Percentiles rank a stretch among this genome's conserved stretches.
Conservation (phyloP, 805 yeast species). For the Nakazawaea holstii region DNA sequence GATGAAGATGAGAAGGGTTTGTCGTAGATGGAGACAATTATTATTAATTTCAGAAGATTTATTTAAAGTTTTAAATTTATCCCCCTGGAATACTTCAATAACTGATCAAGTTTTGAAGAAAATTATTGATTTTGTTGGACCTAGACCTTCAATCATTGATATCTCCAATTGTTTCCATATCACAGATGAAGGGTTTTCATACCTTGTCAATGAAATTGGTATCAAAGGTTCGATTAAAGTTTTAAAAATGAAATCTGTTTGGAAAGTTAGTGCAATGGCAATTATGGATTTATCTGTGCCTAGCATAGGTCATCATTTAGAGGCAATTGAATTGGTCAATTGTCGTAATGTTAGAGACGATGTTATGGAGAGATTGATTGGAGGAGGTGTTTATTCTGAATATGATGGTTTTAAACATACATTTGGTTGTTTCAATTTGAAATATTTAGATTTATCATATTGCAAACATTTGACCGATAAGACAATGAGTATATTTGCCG, state of each 20-base stretch:
- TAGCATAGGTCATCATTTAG: constrained; percentile 53
- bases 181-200: constrained; percentile 70
- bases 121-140: constrained; percentile 66
- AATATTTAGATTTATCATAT: constrained; percentile 55
- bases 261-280: constrained; percentile 80
- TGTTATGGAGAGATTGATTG: constrained; percentile 25
- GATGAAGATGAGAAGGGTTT: constrained; percentile 54
- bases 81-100: constrained; percentile 56
- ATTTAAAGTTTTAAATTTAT: constrained; percentile 47
- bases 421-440: constrained; percentile 57
- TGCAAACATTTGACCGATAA: constrained; percentile 72
- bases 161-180: constrained; percentile 73
- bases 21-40: constrained; percentile 65
- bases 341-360: constrained; percentile 71
- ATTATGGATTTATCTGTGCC: constrained; percentile 72
- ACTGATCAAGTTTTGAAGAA: constrained; percentile 51
- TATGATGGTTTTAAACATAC: background rate
- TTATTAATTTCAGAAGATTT: constrained; percentile 51
- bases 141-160: constrained; percentile 56
- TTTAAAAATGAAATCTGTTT: constrained; percentile 60
- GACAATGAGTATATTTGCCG: constrained; percentile 57
- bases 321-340: constrained; percentile 61
- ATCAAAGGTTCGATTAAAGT: constrained; percentile 52
- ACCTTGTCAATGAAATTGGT: constrained; percentile 66
- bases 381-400: constrained; percentile 7